Evolutionary conservation across 148 eudicot genomes (phyloP).

Genomic region (Camellia japonica): DNA sequence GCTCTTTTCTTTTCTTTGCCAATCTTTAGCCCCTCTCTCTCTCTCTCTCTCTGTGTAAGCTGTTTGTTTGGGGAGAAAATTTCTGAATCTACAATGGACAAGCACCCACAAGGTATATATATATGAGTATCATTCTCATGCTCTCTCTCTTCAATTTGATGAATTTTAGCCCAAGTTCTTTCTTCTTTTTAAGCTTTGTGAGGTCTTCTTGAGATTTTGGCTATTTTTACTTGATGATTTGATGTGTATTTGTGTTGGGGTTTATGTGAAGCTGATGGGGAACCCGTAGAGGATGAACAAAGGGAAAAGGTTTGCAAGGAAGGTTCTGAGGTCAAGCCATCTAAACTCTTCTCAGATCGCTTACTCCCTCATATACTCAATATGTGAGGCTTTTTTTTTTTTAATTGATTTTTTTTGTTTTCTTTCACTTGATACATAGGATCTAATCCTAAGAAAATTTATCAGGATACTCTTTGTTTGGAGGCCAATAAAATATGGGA

Average conservation of each 20-base stretch:
- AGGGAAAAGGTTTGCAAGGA: slow-evolving; percentile 33
- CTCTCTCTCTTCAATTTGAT: too few species aligned
- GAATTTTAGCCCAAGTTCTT: not conserved
- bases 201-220: not conserved
- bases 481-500: not conserved
- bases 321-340: slow-evolving; percentile 21
- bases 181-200: not conserved
- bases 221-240: not conserved
- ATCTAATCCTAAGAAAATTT: not conserved
- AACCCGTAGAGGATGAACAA: slow-evolving; percentile 23
- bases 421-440: not conserved
- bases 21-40: not conserved
- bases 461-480: not conserved
- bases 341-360: slow-evolving; percentile 32
- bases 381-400: slow-evolving; percentile 34
- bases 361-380: slow-evolving; percentile 58
- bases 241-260: not conserved
- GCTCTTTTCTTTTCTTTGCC: not conserved
- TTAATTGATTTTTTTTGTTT: not conserved
- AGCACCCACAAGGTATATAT: slow-evolving; percentile 16
- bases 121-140: not conserved
- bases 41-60: not conserved
- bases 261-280: slow-evolving; percentile 14
- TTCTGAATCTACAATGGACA: slow-evolving; percentile 22
- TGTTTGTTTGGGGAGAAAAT: not conserved